Base-by-base conservation (phyloP, 176 grass and related monocot species). In the Lolium perenne region DNA sequence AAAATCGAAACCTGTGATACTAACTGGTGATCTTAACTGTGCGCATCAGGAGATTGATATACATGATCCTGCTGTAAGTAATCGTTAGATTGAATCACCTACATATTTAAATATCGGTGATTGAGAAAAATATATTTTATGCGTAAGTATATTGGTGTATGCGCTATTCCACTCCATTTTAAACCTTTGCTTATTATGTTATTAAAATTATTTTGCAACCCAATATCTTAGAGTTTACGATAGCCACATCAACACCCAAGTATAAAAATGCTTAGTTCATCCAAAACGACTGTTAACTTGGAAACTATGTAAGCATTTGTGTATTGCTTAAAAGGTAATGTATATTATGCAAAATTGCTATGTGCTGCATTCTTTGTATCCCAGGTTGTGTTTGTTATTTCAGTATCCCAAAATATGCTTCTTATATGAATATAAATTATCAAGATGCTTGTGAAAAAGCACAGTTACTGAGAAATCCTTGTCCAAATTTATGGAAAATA, bases 21-120 rank as follows among this genome's bases (percentile, higher is more conserved):
- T 94, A 83, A 91, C 92, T 23, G 92, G 89, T 87, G 92, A 94
- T 77, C 84, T 94, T 76, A 94, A 94, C 64, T 94, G 92, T 69
- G 92, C 92, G 3, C 89, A 91, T 82, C 74, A 91, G 85, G 89
- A 94, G 83, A 94, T 94, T 66, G 92, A 94, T 85, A 94, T 94
- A 58, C 67, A 89, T 82, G 84, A 94, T 84, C 92, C 92, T 79
- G 77, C 89, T 68, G 92, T 94, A 80, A 94, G 92, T 77, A 83
- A 80, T 41, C 7, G 35, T 54, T n/a, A 70, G 60, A 43, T 90
- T 69, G 8, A 41, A 87, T 77, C 26, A 48, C 40, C 9, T 38
- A 26, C 20, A 78, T 65, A 61, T 29, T 49, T 67, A 21, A 82
- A 38, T 87, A 32, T 68, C 21, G 50, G 7, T 60, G 18, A 54